Evolutionary conservation across 2,329 filamentous ascomycete species (phyloP).

Genomic region (Phialemoniopsis sp.): DNA sequence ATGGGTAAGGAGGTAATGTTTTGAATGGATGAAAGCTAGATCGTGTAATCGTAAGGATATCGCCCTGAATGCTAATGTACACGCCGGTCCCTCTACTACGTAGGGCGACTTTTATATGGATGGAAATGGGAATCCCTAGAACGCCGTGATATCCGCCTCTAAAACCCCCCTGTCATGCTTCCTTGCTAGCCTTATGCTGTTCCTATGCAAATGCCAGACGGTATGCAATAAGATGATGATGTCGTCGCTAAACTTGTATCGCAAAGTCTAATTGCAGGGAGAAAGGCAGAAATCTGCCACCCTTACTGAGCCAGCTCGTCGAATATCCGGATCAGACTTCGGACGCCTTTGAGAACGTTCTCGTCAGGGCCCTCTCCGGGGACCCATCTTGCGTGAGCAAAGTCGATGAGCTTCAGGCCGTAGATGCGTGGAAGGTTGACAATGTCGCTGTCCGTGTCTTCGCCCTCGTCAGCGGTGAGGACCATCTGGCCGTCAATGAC

Average conservation of each 20-base stretch:
- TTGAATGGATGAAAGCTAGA: no score
- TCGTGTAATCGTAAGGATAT: no score
- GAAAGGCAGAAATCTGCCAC: background rate
- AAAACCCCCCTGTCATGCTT: no score
- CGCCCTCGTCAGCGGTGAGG: constrained; percentile 25
- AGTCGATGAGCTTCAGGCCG: constrained; percentile 87
- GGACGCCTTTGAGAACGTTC: constrained; percentile 72
- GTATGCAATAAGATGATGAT: no score
- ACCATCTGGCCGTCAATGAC: constrained; percentile 26
- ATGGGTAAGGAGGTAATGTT: no score
- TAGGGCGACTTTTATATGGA: no score
- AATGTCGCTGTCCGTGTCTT: constrained; percentile 46
- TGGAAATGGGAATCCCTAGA: no score
- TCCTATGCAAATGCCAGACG: background rate
- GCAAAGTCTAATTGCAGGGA: no score
- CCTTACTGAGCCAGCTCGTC: constrained; percentile 49
- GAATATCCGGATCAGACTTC: constrained; percentile 68
- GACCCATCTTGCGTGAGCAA: constrained; percentile 86
- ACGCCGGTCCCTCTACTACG: no score
- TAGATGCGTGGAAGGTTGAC: constrained; percentile 59
- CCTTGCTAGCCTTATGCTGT: background rate
- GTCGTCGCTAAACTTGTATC: background rate
- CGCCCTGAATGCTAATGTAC: no score
- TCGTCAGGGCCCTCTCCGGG: constrained; percentile 82
- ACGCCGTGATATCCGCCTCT: no score